Conservation (phyloP, 2,329 filamentous ascomycete species). For the Didymella pinodella region DNA sequence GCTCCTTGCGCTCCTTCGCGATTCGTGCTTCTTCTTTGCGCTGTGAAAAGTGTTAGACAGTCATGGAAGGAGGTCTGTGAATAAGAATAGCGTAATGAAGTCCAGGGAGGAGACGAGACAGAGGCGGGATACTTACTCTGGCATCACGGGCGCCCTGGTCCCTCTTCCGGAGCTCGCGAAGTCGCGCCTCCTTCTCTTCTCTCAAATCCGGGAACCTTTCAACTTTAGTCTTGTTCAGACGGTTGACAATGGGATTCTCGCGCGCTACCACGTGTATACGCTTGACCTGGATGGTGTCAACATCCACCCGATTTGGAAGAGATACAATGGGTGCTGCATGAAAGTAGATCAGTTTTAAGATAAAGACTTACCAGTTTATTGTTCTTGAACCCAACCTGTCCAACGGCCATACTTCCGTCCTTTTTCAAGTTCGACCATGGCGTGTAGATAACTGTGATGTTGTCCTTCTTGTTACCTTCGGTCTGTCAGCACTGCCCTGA, state of each 20-base stretch:
- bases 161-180: conserved; percentile 73
- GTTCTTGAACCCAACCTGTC: conserved; percentile 95
- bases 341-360: no score
- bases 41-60: conserved; percentile 52
- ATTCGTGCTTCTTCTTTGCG: conserved; percentile 78
- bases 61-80: background rate
- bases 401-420: conserved; percentile 92
- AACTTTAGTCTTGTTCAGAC: conserved; percentile 95
- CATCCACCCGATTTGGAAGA: background rate
- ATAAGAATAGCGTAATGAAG: no score
- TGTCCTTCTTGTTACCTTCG: conserved; percentile 96
- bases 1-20: conserved; percentile 81
- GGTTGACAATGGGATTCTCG: conserved; percentile 91
- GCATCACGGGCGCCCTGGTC: conserved; percentile 71
- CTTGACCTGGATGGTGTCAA: conserved; percentile 66
- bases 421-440: conserved; percentile 97
- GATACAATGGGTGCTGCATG: no score
- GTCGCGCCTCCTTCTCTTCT: conserved; percentile 80
- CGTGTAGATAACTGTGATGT: conserved; percentile 95
- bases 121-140: conserved; percentile 59
- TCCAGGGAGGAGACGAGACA: background rate
- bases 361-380: conserved; percentile 65
- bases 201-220: conserved; percentile 86
- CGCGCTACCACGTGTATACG: conserved; percentile 79
- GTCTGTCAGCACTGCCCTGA: background rate